A percentile compares a stretch with the other conserved stretches of the same genome.
phyloP scores from a whole-genome alignment of 2,329 filamentous ascomycete genomes.

The Akanthomyces muscarius region DNA sequence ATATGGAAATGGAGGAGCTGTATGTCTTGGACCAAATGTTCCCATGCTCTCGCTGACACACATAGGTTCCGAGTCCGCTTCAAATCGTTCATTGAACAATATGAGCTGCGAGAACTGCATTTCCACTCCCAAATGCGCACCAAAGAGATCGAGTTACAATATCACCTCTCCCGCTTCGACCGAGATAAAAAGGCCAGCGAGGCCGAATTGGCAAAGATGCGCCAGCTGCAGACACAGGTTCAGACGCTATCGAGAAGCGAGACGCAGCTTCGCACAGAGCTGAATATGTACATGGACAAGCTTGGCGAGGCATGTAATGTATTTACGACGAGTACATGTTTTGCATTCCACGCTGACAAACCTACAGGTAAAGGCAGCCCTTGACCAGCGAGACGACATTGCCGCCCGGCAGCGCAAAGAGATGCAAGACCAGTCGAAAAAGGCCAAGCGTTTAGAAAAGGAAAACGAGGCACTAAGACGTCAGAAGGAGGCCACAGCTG shows the following conservation, averaged over 20 bases:
- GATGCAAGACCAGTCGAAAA: slow-evolving; percentile 99
- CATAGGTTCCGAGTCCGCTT: slow-evolving; percentile 76
- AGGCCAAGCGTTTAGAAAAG: slow-evolving; percentile 93
- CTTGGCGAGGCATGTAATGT: slow-evolving; percentile 82
- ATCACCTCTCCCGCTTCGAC: slow-evolving; percentile 82
- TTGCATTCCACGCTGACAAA: background rate
- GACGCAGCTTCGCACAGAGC: slow-evolving; percentile 84
- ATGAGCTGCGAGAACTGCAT: slow-evolving; percentile 90
- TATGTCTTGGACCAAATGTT: slow-evolving; percentile 42
- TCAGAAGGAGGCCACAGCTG: slow-evolving; percentile 89
- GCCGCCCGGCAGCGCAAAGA: slow-evolving; percentile 60
- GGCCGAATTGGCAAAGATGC: slow-evolving; percentile 71
- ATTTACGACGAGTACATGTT: background rate
- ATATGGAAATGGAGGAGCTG: slow-evolving; percentile 87
- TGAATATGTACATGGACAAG: slow-evolving; percentile 98
- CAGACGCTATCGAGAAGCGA: slow-evolving; percentile 96
- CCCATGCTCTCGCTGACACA: slow-evolving; percentile 15
- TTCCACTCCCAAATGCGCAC: slow-evolving; percentile 89
- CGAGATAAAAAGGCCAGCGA: slow-evolving; percentile 87
- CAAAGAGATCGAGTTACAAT: slow-evolving; percentile 94
- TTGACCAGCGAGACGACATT: slow-evolving; percentile 16
- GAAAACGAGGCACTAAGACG: slow-evolving; percentile 88
- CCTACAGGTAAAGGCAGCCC: slow-evolving; percentile 24
- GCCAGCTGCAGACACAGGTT: slow-evolving; percentile 85
- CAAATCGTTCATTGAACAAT: slow-evolving; percentile 94